These are phyloP conservation scores for Diacronema lutheri DNA, from an alignment of 78 protist species.

Conservation along the genomic window DNA sequence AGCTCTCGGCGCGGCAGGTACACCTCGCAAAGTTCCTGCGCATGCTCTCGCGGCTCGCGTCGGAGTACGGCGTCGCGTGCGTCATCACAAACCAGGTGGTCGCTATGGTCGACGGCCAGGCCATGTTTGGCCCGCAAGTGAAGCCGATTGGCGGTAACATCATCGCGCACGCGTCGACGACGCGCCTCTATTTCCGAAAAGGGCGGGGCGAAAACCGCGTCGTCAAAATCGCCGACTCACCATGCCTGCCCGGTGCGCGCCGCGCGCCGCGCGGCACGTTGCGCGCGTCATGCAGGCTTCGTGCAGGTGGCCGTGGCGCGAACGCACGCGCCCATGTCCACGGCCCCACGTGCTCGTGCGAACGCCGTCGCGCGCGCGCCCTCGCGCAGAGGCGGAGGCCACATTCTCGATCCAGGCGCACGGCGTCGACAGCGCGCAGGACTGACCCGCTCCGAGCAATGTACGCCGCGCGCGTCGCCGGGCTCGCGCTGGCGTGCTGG, in stretches of 20 bases:
- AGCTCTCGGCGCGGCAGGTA: conserved; percentile 93
- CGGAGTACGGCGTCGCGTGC: conserved; percentile 97
- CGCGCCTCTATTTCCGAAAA: conserved; percentile 88
- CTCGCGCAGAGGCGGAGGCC: conserved; percentile 12
- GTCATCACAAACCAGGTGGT: conserved; percentile 99
- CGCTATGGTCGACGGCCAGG: conserved; percentile 82
- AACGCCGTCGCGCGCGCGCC: too few relatives aligned
- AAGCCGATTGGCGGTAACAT: conserved; percentile 99
- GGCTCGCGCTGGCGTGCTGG: too few relatives aligned
- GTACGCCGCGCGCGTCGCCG: too few relatives aligned
- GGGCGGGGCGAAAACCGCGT: conserved; percentile 96
- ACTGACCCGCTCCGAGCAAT: too few relatives aligned
- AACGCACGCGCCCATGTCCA: too few relatives aligned
- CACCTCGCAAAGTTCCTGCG: conserved; percentile 94
- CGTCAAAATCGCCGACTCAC: conserved; percentile 96
- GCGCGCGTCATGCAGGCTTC: too few relatives aligned
- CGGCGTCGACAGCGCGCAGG: not conserved
- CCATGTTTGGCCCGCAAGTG: conserved; percentile 66
- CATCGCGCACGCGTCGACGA: conserved; percentile 99
- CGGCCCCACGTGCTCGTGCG: too few relatives aligned
- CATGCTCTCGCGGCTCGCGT: conserved; percentile 88
- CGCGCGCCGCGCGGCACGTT: too few relatives aligned
- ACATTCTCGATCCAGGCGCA: not conserved
- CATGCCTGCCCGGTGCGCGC: conserved; percentile 77
- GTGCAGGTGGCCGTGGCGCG: too few relatives aligned